Evolutionary conservation across 2,329 filamentous ascomycete genomes (phyloP).

Genomic region (Aspergillus cejpii): DNA sequence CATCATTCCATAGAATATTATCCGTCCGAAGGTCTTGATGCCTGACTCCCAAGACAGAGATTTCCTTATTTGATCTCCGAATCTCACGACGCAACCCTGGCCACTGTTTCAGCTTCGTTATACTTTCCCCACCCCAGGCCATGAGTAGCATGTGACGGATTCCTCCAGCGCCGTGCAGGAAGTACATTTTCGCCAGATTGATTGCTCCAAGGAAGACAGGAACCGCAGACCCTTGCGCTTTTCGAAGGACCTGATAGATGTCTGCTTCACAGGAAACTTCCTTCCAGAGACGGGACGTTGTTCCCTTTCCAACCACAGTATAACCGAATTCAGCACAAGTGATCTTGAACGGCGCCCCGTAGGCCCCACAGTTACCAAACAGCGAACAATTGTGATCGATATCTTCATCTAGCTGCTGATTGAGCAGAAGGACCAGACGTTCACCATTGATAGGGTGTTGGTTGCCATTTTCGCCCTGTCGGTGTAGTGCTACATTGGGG

Average conservation of each 20-base stretch:
- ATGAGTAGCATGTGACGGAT: conserved; percentile 30
- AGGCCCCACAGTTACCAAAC: conserved; percentile 19
- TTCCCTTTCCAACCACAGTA: conserved; percentile 28
- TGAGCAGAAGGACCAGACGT: no score
- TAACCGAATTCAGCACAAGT: conserved; percentile 22
- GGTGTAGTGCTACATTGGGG: no score
- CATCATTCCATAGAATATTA: conserved; percentile 22
- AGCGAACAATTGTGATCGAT: conserved; percentile 23
- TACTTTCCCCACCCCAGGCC: conserved; percentile 21
- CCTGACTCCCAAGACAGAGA: conserved; percentile 14
- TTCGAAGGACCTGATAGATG: conserved; percentile 20
- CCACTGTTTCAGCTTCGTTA: conserved; percentile 4
- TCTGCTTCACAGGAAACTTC: conserved; percentile 22
- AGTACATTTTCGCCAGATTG: conserved; percentile 22
- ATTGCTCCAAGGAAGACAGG: conserved; percentile 26
- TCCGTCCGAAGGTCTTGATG: conserved; percentile 16
- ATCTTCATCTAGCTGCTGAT: conserved; percentile 25
- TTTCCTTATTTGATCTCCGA: conserved; percentile 7
- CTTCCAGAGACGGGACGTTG: conserved; percentile 22
- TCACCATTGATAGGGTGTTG: no score
- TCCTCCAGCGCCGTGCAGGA: conserved; percentile 23
- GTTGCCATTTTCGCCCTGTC: no score
- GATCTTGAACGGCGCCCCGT: conserved; percentile 27
- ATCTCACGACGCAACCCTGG: conserved; percentile 3
- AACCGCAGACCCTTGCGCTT: conserved; percentile 23